phyloP scores from a whole-genome alignment of 2,329 filamentous ascomycete species.

The Fusarium sp. region DNA sequence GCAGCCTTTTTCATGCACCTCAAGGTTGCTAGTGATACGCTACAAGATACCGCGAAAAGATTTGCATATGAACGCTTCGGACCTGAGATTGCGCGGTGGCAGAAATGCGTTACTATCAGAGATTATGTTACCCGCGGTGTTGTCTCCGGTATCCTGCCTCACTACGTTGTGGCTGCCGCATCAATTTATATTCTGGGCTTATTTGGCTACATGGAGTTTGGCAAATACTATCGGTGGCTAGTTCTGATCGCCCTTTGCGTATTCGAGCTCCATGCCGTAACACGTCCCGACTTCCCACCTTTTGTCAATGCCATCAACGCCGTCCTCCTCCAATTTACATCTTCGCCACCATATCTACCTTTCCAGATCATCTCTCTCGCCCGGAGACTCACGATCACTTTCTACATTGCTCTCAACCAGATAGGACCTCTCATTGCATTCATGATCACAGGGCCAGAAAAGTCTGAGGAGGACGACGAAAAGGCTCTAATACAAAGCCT shows the following conservation, averaged over 20 bases:
- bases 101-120: conserved; percentile 71
- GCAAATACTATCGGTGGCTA: conserved; percentile 73
- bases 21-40: conserved; percentile 83
- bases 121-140: conserved; percentile 78
- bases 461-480: conserved; percentile 53
- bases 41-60: conserved; percentile 78
- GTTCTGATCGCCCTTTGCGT: conserved; percentile 62
- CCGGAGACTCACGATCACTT: conserved; percentile 78
- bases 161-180: conserved; percentile 68
- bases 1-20: conserved; percentile 78
- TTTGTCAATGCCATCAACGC: conserved; percentile 60
- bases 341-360: conserved; percentile 75
- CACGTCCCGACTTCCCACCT: conserved; percentile 62
- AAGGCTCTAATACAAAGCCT: conserved; percentile 70
- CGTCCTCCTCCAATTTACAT: conserved; percentile 50
- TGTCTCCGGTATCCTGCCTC: conserved; percentile 66
- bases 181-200: conserved; percentile 71
- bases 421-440: conserved; percentile 73
- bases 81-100: conserved; percentile 74
- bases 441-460: conserved; percentile 42
- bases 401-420: conserved; percentile 86
- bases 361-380: conserved; percentile 85
- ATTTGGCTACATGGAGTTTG: conserved; percentile 75
- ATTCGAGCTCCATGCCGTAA: conserved; percentile 68
- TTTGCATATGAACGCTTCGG: conserved; percentile 94